Evolutionary conservation across 2,329 filamentous ascomycete species (phyloP).

Genomic region (Sordariomycetes sp.): DNA sequence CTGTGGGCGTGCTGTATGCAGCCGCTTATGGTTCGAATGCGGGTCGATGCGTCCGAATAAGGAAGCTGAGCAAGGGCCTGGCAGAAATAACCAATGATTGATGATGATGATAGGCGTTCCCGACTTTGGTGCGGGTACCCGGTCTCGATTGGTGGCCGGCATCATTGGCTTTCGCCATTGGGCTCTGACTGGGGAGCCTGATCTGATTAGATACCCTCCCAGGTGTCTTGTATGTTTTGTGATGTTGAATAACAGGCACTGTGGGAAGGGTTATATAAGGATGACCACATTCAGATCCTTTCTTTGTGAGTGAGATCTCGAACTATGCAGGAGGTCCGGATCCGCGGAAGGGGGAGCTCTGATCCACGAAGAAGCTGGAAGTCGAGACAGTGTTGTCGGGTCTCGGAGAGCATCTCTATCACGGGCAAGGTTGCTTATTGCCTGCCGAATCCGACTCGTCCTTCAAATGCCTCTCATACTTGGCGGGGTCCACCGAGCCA

Average conservation of each 20-base stretch:
- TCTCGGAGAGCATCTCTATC: not conserved
- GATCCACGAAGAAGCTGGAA: not conserved
- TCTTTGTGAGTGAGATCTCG: no score
- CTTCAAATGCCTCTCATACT: conserved; percentile 54
- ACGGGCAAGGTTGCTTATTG: not conserved
- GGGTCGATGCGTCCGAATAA: not conserved
- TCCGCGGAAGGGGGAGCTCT: no score
- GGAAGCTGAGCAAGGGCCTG: not conserved
- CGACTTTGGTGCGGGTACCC: not conserved
- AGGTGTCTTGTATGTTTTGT: not conserved
- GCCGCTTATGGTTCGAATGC: not conserved
- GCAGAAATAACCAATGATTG: not conserved
- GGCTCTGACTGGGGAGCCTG: no score
- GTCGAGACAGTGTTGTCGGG: not conserved
- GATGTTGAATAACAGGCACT: no score
- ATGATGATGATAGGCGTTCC: not conserved
- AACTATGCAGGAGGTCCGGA: not conserved
- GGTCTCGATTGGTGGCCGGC: not conserved
- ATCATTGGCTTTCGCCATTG: not conserved
- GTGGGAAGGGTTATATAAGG: no score
- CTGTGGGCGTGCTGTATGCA: not conserved
- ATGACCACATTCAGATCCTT: no score
- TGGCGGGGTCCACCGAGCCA: conserved; percentile 57
- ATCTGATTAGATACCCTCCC: no score
- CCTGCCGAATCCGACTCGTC: not conserved